Percentiles rank a stretch among this genome's conserved stretches.
Conservation (phyloP, 305 asterid species). For the Rubia tinctorum region DNA sequence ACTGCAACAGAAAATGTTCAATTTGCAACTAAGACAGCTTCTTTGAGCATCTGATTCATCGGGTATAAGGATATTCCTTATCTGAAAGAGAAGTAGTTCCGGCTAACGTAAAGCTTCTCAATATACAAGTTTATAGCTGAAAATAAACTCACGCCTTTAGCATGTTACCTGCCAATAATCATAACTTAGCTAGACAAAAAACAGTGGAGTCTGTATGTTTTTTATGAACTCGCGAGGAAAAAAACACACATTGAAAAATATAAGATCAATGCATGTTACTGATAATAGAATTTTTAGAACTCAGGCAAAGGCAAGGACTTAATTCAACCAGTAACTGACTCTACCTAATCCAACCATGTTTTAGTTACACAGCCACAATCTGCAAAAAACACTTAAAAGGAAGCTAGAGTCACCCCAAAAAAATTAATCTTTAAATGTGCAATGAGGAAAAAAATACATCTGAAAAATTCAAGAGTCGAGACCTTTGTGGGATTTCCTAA, state of each 20-base stretch:
- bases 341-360: slow-evolving; percentile 4
- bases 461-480: slow-evolving; percentile 21
- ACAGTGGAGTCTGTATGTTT: slow-evolving; percentile 68
- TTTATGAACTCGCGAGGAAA: slow-evolving; percentile 77
- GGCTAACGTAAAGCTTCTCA: not conserved
- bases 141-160: slow-evolving; percentile 4
- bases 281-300: not conserved
- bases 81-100: slow-evolving; percentile 40
- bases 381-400: not conserved
- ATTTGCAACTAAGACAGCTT: slow-evolving; percentile 75
- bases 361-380: not conserved
- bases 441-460: not conserved
- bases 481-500: slow-evolving; percentile 97
- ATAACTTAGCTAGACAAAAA: slow-evolving; percentile 84
- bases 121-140: slow-evolving; percentile 7
- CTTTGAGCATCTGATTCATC: slow-evolving; percentile 47
- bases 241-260: slow-evolving; percentile 50
- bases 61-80: slow-evolving; percentile 67
- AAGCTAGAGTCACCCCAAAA: not conserved
- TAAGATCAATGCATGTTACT: slow-evolving; percentile 19
- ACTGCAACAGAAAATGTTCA: slow-evolving; percentile 56
- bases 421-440: slow-evolving; percentile 4
- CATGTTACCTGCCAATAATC: slow-evolving; percentile 88
- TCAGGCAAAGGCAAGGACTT: not conserved
- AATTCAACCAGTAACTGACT: slow-evolving; percentile 7